Percentiles rank a stretch among this genome's conserved stretches.
Conservation (phyloP, 352 stramenopile genomes). For the Phytophthora boehmeriae region DNA sequence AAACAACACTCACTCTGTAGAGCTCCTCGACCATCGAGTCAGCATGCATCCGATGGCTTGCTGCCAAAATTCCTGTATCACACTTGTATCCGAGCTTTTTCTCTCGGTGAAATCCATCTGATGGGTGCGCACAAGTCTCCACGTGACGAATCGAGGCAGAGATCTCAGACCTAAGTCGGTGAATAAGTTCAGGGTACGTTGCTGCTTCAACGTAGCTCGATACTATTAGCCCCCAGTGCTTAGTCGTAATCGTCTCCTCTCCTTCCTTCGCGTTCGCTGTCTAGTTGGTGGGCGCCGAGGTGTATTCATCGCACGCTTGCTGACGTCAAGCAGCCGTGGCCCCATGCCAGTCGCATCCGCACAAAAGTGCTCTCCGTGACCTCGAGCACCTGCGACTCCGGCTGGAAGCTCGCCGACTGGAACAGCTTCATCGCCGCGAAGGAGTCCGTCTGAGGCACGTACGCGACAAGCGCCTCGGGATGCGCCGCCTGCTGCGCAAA, state of each 20-base stretch:
- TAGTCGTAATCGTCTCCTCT: not conserved
- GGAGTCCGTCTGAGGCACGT: slow-evolving; percentile 49
- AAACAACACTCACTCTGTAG: not conserved
- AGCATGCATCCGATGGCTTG: not conserved
- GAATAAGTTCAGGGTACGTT: no score
- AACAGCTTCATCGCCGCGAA: slow-evolving; percentile 55
- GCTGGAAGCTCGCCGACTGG: slow-evolving; percentile 55
- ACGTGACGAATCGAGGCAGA: not conserved
- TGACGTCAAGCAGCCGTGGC: slow-evolving; percentile 8
- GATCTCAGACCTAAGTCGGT: no score
- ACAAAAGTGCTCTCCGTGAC: slow-evolving; percentile 34
- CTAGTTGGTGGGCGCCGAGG: no score
- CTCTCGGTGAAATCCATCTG: no score
- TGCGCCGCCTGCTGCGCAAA: slow-evolving; percentile 35
- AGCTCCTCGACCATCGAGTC: not conserved
- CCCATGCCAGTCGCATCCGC: slow-evolving; percentile 35
- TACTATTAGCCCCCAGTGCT: no score
- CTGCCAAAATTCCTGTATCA: not conserved
- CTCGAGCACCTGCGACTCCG: slow-evolving; percentile 35
- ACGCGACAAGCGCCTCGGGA: slow-evolving; percentile 43
- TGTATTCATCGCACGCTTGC: no score
- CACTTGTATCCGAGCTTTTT: not conserved
- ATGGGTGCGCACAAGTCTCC: not conserved
- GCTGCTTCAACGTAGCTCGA: no score
- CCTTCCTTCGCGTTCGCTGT: no score